These are phyloP conservation scores for Mariannaea sp. DNA, from an alignment of 2,329 filamentous ascomycete species.

Conservation along the genomic window DNA sequence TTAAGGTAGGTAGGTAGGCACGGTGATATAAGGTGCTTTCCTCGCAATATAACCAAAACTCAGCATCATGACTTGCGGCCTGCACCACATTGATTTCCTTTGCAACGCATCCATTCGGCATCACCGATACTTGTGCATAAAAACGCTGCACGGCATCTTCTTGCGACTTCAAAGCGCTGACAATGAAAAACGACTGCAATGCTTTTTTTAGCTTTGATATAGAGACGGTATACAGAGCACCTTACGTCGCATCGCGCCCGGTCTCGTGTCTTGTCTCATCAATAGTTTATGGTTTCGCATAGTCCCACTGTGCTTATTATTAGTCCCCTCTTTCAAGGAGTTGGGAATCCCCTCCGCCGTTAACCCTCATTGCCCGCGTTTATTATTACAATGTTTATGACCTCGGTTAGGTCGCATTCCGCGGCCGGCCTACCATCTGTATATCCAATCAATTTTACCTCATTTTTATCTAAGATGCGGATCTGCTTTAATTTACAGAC, in stretches of 20 bases:
- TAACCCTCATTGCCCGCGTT: constrained; percentile 3
- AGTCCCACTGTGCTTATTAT: background rate
- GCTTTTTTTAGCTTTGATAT: background rate
- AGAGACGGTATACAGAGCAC: background rate
- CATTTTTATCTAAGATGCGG: constrained; percentile 5
- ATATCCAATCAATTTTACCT: constrained; percentile 8
- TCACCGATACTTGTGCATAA: background rate
- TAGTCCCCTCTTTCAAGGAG: background rate
- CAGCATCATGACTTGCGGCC: background rate
- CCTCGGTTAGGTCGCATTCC: constrained; percentile 15
- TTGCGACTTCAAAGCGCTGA: background rate
- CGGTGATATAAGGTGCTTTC: no score
- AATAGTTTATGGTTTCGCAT: background rate
- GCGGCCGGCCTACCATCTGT: constrained; percentile 4
- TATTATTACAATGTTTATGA: background rate
- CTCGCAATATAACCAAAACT: background rate
- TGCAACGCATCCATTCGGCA: background rate
- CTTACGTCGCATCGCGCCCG: background rate
- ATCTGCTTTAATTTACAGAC: constrained; percentile 1
- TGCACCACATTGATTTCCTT: background rate
- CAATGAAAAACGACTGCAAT: background rate
- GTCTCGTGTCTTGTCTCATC: constrained; percentile 9
- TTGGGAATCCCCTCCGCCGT: constrained; percentile 3
- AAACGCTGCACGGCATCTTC: constrained; percentile 3
- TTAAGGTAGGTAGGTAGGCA: no score